phyloP scores from a whole-genome alignment of 768 basidiomycete genomes.

The Tylopilus felleus region DNA sequence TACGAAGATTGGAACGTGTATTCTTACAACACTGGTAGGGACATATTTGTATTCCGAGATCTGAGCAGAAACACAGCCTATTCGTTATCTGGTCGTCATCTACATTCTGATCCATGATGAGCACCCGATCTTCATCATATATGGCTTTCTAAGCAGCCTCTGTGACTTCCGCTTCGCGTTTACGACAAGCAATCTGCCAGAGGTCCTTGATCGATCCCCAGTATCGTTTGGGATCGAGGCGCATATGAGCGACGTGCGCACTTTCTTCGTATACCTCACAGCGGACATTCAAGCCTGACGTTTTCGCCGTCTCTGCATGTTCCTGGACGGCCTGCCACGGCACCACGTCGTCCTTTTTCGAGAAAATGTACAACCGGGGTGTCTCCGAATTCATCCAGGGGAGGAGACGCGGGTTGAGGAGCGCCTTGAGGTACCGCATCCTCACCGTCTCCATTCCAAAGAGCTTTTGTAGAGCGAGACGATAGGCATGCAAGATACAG shows the following conservation, averaged over 20 bases:
- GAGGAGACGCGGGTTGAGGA: conserved; percentile 25
- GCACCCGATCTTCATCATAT: neutral
- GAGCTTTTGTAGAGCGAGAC: conserved; percentile 2
- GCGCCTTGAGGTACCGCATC: conserved; percentile 4
- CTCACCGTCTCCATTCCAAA: conserved; percentile 19
- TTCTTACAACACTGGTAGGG: no score
- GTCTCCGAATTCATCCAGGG: conserved; percentile 32
- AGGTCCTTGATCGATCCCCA: conserved; percentile 23
- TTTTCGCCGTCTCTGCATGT: conserved; percentile 25
- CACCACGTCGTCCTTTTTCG: conserved; percentile 30
- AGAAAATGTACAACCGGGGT: conserved; percentile 37
- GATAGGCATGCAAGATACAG: conserved; percentile 12
- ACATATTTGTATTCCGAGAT: no score
- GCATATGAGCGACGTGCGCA: conserved; percentile 35
- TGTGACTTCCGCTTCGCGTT: neutral
- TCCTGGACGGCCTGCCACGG: conserved; percentile 26
- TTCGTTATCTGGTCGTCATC: no score
- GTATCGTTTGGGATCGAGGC: conserved; percentile 27
- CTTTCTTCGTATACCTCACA: conserved; percentile 34
- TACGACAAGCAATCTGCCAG: conserved; percentile 18
- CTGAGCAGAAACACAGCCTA: no score
- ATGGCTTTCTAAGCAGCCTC: neutral
- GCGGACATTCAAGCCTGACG: conserved; percentile 23
- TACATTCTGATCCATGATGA: no score
- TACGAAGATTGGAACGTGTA: no score